These are phyloP conservation scores for Quercus bicolor DNA, from an alignment of 306 rosid species.

Conservation along the genomic window DNA sequence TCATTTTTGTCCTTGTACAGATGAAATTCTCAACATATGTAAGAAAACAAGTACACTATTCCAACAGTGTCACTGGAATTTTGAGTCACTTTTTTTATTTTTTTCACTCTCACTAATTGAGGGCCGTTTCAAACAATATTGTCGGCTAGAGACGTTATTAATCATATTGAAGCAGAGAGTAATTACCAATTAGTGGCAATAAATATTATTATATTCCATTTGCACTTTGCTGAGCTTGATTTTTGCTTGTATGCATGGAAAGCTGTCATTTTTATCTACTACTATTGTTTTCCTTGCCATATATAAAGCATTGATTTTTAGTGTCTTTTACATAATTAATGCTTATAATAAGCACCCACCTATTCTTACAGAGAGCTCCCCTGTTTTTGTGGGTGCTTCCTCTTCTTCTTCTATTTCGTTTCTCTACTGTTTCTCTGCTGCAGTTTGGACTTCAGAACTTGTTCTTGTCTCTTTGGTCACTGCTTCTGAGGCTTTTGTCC, in stretches of 20 bases:
- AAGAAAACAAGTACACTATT: constrained; percentile 17
- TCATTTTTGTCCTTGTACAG: not conserved
- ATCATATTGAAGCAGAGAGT: constrained; percentile 41
- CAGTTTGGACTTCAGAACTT: constrained; percentile 29
- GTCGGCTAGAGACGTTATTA: constrained; percentile 90
- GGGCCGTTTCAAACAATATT: constrained; percentile 69
- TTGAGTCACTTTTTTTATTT: not conserved
- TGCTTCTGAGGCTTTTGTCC: constrained; percentile 60
- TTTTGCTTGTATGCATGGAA: constrained; percentile 15
- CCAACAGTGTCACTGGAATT: constrained; percentile 2
- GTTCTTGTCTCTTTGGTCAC: constrained; percentile 45
- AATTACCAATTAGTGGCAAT: constrained; percentile 48
- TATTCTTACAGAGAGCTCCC: constrained; percentile 30
- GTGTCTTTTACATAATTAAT: constrained; percentile 71
- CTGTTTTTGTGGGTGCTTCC: constrained; percentile 25
- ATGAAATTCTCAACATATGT: constrained; percentile 20
- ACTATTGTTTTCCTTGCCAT: constrained; percentile 17
- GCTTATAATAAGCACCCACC: constrained; percentile 42
- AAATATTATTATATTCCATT: constrained; percentile 20
- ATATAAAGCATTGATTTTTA: constrained; percentile 33
- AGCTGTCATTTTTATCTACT: constrained; percentile 48
- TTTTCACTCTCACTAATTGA: constrained; percentile 23
- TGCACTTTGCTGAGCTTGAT: constrained; percentile 3
- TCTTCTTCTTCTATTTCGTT: constrained; percentile 16
- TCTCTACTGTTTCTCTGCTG: constrained; percentile 14